Evolutionary conservation across 805 yeast genomes (phyloP).

Genomic region (Schwanniomyces vanrijiae): DNA sequence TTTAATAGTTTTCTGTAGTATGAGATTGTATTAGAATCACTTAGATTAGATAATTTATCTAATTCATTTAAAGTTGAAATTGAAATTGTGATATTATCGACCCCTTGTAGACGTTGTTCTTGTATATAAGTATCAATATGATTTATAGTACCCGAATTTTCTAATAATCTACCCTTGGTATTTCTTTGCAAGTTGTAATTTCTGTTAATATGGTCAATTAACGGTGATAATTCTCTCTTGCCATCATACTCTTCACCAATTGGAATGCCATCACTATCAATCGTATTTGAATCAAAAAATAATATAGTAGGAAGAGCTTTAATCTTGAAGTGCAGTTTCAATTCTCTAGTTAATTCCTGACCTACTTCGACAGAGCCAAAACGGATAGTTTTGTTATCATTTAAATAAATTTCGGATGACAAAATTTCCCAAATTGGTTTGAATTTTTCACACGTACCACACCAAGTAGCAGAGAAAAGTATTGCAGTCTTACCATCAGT

Average conservation of each 20-base stretch:
- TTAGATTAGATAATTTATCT: constrained; percentile 4
- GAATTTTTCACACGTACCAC: constrained; percentile 55
- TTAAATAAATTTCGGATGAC: constrained; percentile 46
- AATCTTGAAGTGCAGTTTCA: constrained; percentile 43
- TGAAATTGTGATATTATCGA: constrained; percentile 4
- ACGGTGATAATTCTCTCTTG: constrained; percentile 15
- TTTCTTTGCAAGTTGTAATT: constrained; percentile 27
- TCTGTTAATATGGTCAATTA: constrained; percentile 28
- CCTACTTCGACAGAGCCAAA: constrained; percentile 46
- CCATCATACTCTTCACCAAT: constrained; percentile 29
- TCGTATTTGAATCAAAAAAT: constrained; percentile 35
- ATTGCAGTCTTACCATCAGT: constrained; percentile 33
- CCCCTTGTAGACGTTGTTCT: not conserved
- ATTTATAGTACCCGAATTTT: constrained; percentile 31
- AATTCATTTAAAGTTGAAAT: constrained; percentile 12
- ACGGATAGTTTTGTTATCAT: constrained; percentile 38
- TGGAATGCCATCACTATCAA: constrained; percentile 20
- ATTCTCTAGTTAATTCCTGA: constrained; percentile 41
- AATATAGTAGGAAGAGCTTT: constrained; percentile 55
- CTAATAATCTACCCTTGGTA: constrained; percentile 30
- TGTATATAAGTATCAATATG: constrained; percentile 17
- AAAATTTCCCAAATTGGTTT: constrained; percentile 51
- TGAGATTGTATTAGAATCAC: constrained; percentile 24
- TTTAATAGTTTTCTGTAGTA: constrained; percentile 52
- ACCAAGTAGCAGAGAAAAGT: constrained; percentile 62